Base-by-base conservation (phyloP, 148 eudicot species). In the Selenicereus undatus region DNA sequence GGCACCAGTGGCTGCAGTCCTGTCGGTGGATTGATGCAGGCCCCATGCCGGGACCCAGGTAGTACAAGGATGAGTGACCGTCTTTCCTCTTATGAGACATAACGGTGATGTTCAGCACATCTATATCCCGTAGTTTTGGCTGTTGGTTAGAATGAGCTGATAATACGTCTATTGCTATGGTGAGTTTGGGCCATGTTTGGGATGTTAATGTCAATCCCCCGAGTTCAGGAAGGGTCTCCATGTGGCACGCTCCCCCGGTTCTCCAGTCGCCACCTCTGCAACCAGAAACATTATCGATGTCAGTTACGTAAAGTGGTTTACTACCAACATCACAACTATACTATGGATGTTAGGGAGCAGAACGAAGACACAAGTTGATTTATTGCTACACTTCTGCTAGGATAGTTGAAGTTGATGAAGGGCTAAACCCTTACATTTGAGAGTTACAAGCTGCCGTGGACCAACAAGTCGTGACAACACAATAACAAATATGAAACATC, bases 1-100 rank as follows among this genome's bases (percentile, higher is more conserved):
- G 91, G 77, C 98, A 95, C 98, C 98, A 95, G 69, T 95, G 98
- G 87, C 98, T 95, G 84, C 98, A 95, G 68, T 95, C 98, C 85
- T 95, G 98, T 80, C 92, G 85, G 43, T 86, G 87, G 39, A 89
- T 8, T 12, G 98, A 80, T 29, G 98, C 93, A 13, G 89, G 91
- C 18, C 89, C 88, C 26, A 17, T 74, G 21, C 79, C 85, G 3
- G 91, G 91, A 50, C 94, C 94, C 65, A 89, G 81, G 84, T 93
- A 91, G 83, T 93, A 95, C 50, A 95, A 66, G n/a, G 98, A 93
- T 21, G 94, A 87, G 78, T 95, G 98, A 27, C 94, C 98, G 21
- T 95, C 98, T 84, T 95, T 95, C 79, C 98, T 86, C 65, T 77
- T 87, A 26, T 93, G 88, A 21, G 92, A 86, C 97, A 93, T 90